Evolutionary conservation across 2,329 filamentous ascomycete species (phyloP).

Genomic region (Colletotrichum sp.): DNA sequence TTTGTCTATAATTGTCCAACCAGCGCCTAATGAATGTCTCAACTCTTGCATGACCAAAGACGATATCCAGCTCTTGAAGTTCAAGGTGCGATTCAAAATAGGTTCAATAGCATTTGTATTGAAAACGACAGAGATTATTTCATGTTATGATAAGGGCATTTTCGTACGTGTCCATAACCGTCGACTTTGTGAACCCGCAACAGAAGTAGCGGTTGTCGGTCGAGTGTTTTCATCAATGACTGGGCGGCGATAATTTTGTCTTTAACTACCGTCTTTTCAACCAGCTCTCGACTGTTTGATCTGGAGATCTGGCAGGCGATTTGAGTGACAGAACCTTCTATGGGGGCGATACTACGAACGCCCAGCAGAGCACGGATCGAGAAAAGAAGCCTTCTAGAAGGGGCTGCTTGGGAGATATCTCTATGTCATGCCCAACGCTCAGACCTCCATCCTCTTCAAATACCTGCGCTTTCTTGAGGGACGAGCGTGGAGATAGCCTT

Average conservation of each 20-base stretch:
- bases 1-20: no score
- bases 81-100: background rate
- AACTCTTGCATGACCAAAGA: background rate
- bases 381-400: background rate
- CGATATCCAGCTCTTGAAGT: background rate
- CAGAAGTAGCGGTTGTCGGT: background rate
- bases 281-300: background rate
- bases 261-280: background rate
- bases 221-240: background rate
- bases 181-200: background rate
- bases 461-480: background rate
- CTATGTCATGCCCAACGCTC: background rate
- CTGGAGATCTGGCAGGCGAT: background rate
- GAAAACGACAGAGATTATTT: background rate
- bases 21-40: background rate
- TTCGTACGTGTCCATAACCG: background rate
- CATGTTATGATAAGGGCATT: no score
- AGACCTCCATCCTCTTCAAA: background rate
- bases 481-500: background rate
- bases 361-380: background rate
- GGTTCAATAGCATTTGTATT: background rate
- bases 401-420: background rate
- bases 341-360: fast-evolving
- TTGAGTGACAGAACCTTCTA: background rate
- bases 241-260: background rate